A percentile compares a stretch with the other conserved stretches of the same genome.
Conservation (phyloP, 805 yeast species). For the Suhomyces xylopsoci region DNA sequence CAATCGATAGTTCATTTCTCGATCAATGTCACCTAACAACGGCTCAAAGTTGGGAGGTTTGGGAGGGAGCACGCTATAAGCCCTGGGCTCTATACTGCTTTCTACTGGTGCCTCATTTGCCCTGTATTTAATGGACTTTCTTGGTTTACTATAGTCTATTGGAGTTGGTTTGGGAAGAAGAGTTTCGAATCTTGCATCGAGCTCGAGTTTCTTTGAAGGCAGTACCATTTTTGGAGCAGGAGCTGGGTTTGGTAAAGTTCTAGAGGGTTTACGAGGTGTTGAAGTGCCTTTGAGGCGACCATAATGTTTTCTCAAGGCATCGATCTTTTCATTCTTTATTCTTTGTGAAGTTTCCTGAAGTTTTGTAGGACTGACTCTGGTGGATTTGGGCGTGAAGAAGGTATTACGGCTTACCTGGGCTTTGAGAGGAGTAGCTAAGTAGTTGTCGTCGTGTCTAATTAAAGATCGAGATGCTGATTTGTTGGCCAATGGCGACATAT, state of each 20-base stretch:
- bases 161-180: background rate
- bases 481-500: slow-evolving; percentile 33
- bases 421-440: slow-evolving; percentile 36
- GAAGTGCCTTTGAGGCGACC: slow-evolving; percentile 20
- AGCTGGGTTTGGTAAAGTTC: background rate
- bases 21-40: background rate
- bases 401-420: slow-evolving; percentile 13
- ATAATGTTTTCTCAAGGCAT: slow-evolving; percentile 33
- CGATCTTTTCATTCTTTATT: slow-evolving; percentile 30
- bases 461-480: slow-evolving; percentile 9
- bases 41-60: slow-evolving; percentile 20
- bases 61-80: slow-evolving; percentile 15
- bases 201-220: background rate
- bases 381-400: slow-evolving; percentile 20
- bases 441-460: slow-evolving; percentile 15
- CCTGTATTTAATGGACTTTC: background rate
- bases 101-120: background rate
- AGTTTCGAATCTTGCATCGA: background rate
- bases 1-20: background rate
- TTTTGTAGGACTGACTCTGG: slow-evolving; percentile 33
- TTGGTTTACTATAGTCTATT: background rate
- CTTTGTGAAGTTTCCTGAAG: slow-evolving; percentile 39
- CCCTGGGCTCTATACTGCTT: background rate
- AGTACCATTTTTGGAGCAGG: background rate
- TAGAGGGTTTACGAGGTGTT: slow-evolving; percentile 9